These are phyloP conservation scores for Sophora flavescens DNA, from an alignment of 306 rosid genomes.

Conservation along the genomic window DNA sequence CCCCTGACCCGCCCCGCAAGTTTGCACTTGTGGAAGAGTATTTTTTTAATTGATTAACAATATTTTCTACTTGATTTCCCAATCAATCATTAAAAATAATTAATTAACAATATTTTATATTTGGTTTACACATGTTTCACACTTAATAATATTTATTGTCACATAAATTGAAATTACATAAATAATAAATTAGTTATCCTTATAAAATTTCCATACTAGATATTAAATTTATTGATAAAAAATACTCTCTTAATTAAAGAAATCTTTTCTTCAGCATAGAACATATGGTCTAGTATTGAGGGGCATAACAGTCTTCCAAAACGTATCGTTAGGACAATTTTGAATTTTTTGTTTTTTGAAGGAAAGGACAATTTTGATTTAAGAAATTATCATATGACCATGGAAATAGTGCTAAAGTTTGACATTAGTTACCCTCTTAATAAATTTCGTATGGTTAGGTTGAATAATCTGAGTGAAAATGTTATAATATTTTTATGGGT, in stretches of 20 bases:
- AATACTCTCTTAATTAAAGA: slow-evolving; percentile 38
- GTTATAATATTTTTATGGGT: not conserved
- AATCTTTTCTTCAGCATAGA: slow-evolving; percentile 44
- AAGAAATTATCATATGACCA: slow-evolving; percentile 34
- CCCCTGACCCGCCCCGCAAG: slow-evolving; percentile 27
- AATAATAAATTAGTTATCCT: too few relatives aligned
- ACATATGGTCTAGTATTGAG: slow-evolving; percentile 37
- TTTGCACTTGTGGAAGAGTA: slow-evolving; percentile 2
- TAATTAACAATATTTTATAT: too few relatives aligned
- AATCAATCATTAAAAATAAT: too few relatives aligned
- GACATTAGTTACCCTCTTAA: not conserved
- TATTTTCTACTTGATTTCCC: too few relatives aligned
- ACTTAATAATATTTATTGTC: too few relatives aligned
- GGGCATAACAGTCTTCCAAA: slow-evolving; percentile 14
- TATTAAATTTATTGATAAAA: too few relatives aligned
- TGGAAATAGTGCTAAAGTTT: slow-evolving; percentile 14
- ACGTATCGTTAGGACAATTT: not conserved
- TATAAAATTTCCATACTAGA: too few relatives aligned
- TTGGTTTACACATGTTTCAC: too few relatives aligned
- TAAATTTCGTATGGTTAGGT: slow-evolving; percentile 1
- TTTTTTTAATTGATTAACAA: too few relatives aligned
- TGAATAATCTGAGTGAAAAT: not conserved
- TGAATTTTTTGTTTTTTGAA: too few relatives aligned
- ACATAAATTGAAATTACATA: too few relatives aligned
- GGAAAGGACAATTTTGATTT: too few relatives aligned